Conservation (phyloP, 2,329 filamentous ascomycete genomes). For the Pseudogymnoascus sp. region DNA sequence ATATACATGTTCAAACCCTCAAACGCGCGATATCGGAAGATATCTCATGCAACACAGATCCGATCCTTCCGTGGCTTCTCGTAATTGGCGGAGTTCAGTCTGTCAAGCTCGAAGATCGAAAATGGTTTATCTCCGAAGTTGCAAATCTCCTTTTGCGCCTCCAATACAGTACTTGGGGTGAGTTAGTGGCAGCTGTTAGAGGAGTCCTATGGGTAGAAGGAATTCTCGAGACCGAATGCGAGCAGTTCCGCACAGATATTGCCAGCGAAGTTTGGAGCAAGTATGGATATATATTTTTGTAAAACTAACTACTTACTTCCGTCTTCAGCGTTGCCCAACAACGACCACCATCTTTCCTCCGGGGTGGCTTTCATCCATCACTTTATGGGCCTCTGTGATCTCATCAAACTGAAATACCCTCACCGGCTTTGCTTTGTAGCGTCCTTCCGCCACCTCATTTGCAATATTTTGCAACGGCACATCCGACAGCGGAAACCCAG, state of each 20-base stretch:
- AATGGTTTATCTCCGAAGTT: conserved; percentile 8
- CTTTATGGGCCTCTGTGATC: neutral
- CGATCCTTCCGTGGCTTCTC: conserved; percentile 9
- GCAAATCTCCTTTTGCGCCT: neutral
- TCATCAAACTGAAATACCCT: neutral
- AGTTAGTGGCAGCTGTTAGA: neutral
- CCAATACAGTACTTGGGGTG: conserved; percentile 6
- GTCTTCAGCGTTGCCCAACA: neutral
- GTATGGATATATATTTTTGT: neutral
- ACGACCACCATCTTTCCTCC: neutral
- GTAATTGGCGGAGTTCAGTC: conserved; percentile 9
- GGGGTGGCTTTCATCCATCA: neutral
- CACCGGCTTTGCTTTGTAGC: conserved; percentile 12
- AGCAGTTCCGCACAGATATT: neutral
- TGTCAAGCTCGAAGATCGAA: neutral
- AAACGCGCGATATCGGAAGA: neutral
- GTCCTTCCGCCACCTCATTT: conserved; percentile 11
- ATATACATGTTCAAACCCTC: conserved; percentile 10
- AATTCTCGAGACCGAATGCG: conserved; percentile 9
- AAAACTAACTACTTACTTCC: neutral
- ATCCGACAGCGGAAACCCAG: conserved; percentile 13
- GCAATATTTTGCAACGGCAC: conserved; percentile 15
- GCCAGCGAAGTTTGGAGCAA: neutral
- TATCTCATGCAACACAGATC: neutral
- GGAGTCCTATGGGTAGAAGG: conserved; percentile 11